phyloP scores from a whole-genome alignment of 345 rosid species.

The Diplotaxis tenuifolia region DNA sequence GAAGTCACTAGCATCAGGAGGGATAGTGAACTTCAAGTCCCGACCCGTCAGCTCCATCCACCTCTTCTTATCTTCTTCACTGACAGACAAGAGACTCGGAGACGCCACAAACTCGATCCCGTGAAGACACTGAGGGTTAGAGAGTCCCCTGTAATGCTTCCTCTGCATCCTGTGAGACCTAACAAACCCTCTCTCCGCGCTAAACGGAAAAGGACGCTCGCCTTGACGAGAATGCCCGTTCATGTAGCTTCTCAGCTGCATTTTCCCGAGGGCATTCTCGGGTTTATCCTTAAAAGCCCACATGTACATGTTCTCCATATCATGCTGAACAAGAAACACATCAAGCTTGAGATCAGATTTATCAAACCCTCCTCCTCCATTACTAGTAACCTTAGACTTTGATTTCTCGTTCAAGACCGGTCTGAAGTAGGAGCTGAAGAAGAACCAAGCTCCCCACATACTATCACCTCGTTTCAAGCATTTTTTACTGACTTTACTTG shows the following conservation, averaged over 20 bases:
- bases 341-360: conserved; percentile 87
- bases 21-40: conserved; percentile 75
- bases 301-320: conserved; percentile 99
- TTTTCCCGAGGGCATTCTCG: conserved; percentile 93
- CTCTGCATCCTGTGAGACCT: conserved; percentile 98
- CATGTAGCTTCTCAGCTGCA: conserved; percentile 98
- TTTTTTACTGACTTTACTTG: conserved; percentile 51
- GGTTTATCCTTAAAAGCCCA: conserved; percentile 99
- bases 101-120: conserved; percentile 88
- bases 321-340: conserved; percentile 94
- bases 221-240: conserved; percentile 98
- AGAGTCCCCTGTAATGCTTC: conserved; percentile 95
- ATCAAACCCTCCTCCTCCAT: conserved; percentile 53
- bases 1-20: conserved; percentile 85
- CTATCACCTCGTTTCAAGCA: conserved; percentile 80
- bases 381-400: conserved; percentile 62
- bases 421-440: conserved; percentile 89
- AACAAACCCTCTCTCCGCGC: conserved; percentile 88
- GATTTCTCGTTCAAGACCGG: conserved; percentile 84
- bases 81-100: conserved; percentile 66
- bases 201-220: conserved; percentile 83
- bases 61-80: conserved; percentile 84
- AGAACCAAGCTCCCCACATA: conserved; percentile 99
- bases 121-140: conserved; percentile 94
- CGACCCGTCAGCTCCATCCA: conserved; percentile 93